Base-by-base conservation (phyloP, 1,139 yeast genomes). In the Yamadazyma spencermartinsiae region DNA sequence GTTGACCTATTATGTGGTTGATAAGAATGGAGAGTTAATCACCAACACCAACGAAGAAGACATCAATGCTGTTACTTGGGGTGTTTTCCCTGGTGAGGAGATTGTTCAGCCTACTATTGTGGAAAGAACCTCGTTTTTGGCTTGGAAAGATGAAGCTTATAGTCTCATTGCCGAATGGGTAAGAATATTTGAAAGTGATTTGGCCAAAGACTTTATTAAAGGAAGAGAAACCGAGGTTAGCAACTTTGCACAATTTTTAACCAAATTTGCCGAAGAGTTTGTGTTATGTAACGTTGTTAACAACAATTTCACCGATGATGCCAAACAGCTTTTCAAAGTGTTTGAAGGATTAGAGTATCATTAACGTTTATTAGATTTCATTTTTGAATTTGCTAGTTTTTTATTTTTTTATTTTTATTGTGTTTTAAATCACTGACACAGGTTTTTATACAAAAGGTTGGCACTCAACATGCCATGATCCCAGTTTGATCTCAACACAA, bases 51-150 rank as follows among this genome's bases (percentile, higher is more conserved):
- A 75, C 31, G 84, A 79, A 35, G 86, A 81, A 43, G 86, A 83
- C 47, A 89, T 95, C 49, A 89, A 88, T 56, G 97, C 98, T 7
- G 97, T 89, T 38, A 92, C 98, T 11, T 92, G 98, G 98, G 98
- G 96, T 46, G 87, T 86, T 30, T 88, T 86, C 75, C 96, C 96
- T 14, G 95, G 95, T 34, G 86, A 85, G 58, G 96, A 88, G 63
- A 86, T 88, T 37, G 73, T 86, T 50, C 96, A 88, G 62, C 95
- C 96, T 38, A 88, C 96, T 1, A 86, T 88, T 56, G 96, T 88
- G n/a, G 96, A 88, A 58, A 82, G 81, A 57, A 79, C 82, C 20
- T 85, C 95, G 3, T 88, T 88, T 64, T 68, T 87, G 52, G 96
- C 98, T 8, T 92, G 98, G 98, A 90, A 88, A 61, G 97, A 90